A percentile compares a stretch with the other conserved stretches of the same genome.
phyloP scores from a whole-genome alignment of 345 rosid species.

The Populus davidiana region DNA sequence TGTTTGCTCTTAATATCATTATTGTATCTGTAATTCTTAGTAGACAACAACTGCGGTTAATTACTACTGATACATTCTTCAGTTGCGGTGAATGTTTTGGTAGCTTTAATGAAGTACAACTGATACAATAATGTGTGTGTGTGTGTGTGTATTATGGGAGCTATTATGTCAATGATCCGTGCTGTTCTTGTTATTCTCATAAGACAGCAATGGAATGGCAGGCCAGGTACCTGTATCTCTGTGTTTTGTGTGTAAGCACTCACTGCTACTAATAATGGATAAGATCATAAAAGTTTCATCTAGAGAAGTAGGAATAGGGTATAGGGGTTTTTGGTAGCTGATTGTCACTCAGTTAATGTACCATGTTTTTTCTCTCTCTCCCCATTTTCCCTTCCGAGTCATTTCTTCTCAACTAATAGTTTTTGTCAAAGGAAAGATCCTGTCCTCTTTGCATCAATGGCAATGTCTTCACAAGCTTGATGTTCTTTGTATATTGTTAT shows the following conservation, averaged over 20 bases:
- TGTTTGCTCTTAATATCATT: background rate
- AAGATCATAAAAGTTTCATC: background rate
- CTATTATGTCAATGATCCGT: background rate
- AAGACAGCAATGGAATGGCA: background rate
- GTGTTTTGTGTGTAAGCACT: background rate
- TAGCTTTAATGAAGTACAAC: background rate
- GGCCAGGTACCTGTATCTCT: background rate
- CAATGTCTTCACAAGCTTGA: background rate
- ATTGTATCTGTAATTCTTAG: background rate
- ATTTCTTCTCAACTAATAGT: background rate
- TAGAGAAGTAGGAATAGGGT: background rate
- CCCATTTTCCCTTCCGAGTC: background rate
- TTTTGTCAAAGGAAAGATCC: background rate
- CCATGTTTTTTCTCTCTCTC: background rate
- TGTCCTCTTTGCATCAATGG: background rate
- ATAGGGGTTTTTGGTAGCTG: background rate
- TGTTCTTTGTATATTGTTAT: background rate
- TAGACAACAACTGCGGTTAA: background rate
- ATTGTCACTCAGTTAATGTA: background rate
- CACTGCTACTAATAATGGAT: background rate
- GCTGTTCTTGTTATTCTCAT: background rate
- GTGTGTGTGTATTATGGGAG: background rate
- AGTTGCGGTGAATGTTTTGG: background rate
- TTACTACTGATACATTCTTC: background rate
- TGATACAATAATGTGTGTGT: too few species aligned